Evolutionary conservation across 352 stramenopile genomes (phyloP).

Genomic region (Phytophthora chlamydospora): DNA sequence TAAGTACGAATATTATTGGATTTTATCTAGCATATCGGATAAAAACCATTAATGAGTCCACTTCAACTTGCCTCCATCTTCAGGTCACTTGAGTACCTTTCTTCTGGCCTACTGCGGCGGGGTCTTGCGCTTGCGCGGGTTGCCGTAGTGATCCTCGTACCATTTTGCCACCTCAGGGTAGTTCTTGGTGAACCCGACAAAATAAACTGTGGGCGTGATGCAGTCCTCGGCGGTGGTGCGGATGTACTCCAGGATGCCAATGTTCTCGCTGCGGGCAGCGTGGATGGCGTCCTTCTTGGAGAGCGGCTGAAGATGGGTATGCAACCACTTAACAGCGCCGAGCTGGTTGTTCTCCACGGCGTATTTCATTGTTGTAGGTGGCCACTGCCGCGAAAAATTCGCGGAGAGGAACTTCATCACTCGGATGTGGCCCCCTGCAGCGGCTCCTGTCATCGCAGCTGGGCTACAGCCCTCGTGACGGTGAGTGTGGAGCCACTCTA

Average conservation of each 20-base stretch:
- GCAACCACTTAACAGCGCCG: slow-evolving; percentile 5
- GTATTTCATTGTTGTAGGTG: not conserved
- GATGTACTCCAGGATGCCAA: slow-evolving; percentile 12
- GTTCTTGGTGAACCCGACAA: not conserved
- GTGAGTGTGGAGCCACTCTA: slow-evolving; percentile 9
- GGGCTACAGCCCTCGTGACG: slow-evolving; percentile 1
- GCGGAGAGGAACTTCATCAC: slow-evolving; percentile 15
- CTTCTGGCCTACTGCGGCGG: no score
- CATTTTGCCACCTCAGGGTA: slow-evolving; percentile 1
- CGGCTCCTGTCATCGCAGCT: slow-evolving; percentile 9
- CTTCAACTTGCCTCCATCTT: slow-evolving; percentile 4
- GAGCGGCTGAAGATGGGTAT: not conserved
- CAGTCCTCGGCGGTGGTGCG: not conserved
- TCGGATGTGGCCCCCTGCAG: slow-evolving; percentile 5
- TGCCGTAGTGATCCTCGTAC: slow-evolving; percentile 17
- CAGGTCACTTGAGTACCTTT: no score
- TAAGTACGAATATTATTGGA: not conserved
- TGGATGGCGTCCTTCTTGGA: not conserved
- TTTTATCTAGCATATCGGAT: slow-evolving; percentile 9
- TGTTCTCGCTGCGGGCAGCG: slow-evolving; percentile 8
- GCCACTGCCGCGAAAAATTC: slow-evolving; percentile 9
- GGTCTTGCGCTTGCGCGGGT: slow-evolving; percentile 5
- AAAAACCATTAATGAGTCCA: slow-evolving; percentile 8
- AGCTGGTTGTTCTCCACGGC: slow-evolving; percentile 3
- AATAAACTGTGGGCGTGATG: slow-evolving; percentile 5